Base-by-base conservation (phyloP, 768 basidiomycete genomes). In the Cyclocybe aegerita region DNA sequence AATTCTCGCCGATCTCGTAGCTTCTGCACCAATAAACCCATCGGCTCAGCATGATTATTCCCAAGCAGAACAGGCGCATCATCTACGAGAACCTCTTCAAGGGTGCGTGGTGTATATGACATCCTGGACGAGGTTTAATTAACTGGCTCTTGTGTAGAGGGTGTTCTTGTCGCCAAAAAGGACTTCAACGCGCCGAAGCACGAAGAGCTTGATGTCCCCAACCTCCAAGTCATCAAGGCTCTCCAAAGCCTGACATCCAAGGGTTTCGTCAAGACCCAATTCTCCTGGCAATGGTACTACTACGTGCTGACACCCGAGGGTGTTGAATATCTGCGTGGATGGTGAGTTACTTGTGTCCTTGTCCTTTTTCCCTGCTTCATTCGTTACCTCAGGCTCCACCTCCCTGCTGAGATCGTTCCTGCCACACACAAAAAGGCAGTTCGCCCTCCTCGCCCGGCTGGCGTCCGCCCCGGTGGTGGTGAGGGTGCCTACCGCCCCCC, bases 1-100 rank as follows among this genome's bases (percentile, higher is more conserved):
- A 54, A 41, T 39, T 39, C 45, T 49, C 23, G 29, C 17, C 10
- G 30, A 10, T 41, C 36, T 41, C 39, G 30, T 48, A 72, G 69
- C 70, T 66, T 71, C 64, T 63, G 57, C 51, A 59, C 46, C 54
- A 46, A 69, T 64, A 68, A 70, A 59, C 52, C 56, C 45, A 55
- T 57, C 57, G 47, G 64, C 71, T 69, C 75, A 90, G 70, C 76
- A 99, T 99, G 96, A 87, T 99, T 63, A 98, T 99, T 71, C 79
- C 91, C 66, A 99, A 99, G 81, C 68, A 88, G 73, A 91, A 98
- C 83, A 82, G 88, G 76, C 90, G 92, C 67, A 72, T 81, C 70
- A 98, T 99, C 81, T 99, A 97, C 81, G 95, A 99, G 78, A 90
- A 89, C 80, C 94, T 99, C 82, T 99, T 99, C 91, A 97, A 97